phyloP scores from a whole-genome alignment of 73 alveolate genomes.

The Diophrys sp. region DNA sequence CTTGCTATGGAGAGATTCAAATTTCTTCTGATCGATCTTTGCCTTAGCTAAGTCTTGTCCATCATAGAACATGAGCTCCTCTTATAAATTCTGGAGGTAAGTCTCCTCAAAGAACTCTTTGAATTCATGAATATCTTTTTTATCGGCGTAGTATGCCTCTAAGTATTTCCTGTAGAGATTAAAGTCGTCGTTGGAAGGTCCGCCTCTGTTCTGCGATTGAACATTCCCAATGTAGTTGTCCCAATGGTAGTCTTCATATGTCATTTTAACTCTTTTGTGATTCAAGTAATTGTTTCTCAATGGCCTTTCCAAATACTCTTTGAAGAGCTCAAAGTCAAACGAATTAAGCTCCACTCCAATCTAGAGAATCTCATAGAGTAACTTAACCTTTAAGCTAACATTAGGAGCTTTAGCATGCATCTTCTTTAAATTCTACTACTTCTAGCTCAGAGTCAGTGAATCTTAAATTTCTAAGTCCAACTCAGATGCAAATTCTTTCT shows the following conservation, averaged over 20 bases:
- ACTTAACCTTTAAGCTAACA: conserved; percentile 1
- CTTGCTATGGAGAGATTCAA: neutral
- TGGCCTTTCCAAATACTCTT: conserved; percentile 13
- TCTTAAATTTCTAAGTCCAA: conserved; percentile 6
- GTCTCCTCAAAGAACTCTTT: neutral
- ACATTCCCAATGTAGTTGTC: neutral
- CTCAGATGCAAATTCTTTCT: conserved; percentile 12
- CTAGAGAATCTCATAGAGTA: conserved; percentile 19
- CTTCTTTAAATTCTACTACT: neutral
- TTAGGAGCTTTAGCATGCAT: conserved; percentile 8
- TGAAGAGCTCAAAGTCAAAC: conserved; percentile 9
- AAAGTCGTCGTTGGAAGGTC: neutral
- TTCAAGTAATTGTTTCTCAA: conserved; percentile 8
- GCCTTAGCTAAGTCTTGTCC: conserved; percentile 18
- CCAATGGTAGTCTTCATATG: conserved; percentile 8
- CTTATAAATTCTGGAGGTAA: conserved; percentile 8
- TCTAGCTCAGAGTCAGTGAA: conserved; percentile 2
- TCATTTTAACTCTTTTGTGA: neutral
- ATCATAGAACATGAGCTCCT: conserved; percentile 15
- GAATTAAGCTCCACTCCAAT: conserved; percentile 16
- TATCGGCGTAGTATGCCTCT: conserved; percentile 10
- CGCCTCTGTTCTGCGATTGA: neutral
- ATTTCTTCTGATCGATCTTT: conserved; percentile 3
- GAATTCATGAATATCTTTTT: neutral
- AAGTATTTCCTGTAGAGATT: conserved; percentile 11